phyloP scores from a whole-genome alignment of 306 rosid genomes.

The Cicer chorassanicum region DNA sequence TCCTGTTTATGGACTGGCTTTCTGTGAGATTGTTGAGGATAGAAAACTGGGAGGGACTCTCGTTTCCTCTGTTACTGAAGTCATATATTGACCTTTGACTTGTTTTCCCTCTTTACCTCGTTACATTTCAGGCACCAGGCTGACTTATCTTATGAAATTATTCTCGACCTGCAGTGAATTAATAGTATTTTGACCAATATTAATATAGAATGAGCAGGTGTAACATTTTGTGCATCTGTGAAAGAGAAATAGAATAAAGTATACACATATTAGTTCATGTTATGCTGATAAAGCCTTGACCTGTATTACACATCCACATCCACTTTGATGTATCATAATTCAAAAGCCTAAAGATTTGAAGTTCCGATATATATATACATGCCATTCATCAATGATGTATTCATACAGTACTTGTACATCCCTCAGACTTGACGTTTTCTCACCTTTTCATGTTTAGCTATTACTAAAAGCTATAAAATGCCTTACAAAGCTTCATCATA shows the following conservation, averaged over 20 bases:
- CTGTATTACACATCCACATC: not conserved
- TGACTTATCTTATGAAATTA: slow-evolving; percentile 2
- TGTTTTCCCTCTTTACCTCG: not conserved
- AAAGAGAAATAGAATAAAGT: slow-evolving; percentile 4
- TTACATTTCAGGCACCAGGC: not conserved
- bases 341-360: not conserved
- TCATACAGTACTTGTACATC: not conserved
- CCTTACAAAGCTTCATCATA: not conserved
- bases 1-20: slow-evolving; percentile 7
- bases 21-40: slow-evolving; percentile 1
- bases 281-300: slow-evolving; percentile 3
- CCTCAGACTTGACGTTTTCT: not conserved
- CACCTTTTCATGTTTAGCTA: slow-evolving; percentile 14
- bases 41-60: not conserved
- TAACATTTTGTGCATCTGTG: not conserved
- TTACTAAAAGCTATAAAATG: not conserved
- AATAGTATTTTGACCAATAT: not conserved
- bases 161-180: not conserved
- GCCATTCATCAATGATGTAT: slow-evolving; percentile 17
- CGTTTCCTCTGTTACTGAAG: not conserved
- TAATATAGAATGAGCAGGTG: not conserved
- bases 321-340: slow-evolving; percentile 20
- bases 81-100: not conserved
- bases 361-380: not conserved
- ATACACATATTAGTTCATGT: not conserved